Base-by-base conservation (phyloP, 371 early-diverging fungal species). In the Rhizopus sp. region DNA sequence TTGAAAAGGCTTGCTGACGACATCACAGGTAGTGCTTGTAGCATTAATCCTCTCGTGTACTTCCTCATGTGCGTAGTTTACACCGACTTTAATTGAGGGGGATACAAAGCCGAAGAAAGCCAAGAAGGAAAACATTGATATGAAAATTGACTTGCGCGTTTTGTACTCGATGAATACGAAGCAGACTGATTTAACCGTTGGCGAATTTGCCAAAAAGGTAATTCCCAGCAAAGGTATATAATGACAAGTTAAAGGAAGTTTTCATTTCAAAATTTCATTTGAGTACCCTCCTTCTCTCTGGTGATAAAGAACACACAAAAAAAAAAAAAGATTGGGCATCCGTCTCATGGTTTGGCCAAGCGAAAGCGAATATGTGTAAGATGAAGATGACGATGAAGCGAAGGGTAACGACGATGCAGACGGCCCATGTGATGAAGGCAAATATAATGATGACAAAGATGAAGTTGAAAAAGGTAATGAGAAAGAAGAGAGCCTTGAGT, bases 81-180 rank as follows among this genome's bases (percentile, higher is more conserved):
- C n/a, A n/a, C n/a, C n/a, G n/a, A n/a, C n/a, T 50, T 57, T 57
- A 8, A 41, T 57, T 50, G 50, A 35, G 47, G 48, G 53, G 34
- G 53, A 59, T 39, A 53, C 60, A 29, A 32, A 53, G 53, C 60
- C 60, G 9, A 33, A 32, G 37, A 59, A 59, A 54, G 61, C 55
- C 10, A 54, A 60, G 16, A 60, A 60, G 47, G 55, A 60, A 52
- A 52, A 37, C 15, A 59, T 42, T 12, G 38, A 60, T 15, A 60
- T 60, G 55, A 61, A 61, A 42, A 55, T 55, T 61, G 55, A 39
- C 29, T 34, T 61, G 13, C 55, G 60, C 29, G 30, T 60, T 35
- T 39, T 60, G 32, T 54, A 32, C 29, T 61, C 46, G 32, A 15
- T 47, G 16, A 60, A 55, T 50, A 55, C 51, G 4, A 55, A 61